Evolutionary conservation across 1,284 basidiomycete genomes (phyloP), one percentile per base, ranked within the genome.

Genomic region (Tilletia setariae): DNA sequence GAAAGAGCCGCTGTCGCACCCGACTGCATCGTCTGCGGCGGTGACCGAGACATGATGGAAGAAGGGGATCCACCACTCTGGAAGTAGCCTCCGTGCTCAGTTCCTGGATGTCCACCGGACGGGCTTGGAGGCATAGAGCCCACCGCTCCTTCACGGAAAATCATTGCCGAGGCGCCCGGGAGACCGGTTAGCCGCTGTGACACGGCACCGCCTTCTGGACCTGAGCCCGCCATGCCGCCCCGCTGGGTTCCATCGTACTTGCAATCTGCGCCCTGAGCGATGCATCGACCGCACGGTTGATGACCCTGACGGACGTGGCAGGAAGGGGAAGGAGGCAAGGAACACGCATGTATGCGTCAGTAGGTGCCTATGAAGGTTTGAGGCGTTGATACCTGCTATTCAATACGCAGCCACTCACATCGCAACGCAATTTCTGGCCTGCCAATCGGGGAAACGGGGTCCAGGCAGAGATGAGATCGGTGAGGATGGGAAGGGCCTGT

Each of bases 231-330:
- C 7, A 15, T 16, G 7, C 13, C 32, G 4, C 56, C 56, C 28
- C 56, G 56, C 15, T 61, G 56, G 56, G 25, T 30, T 2, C 56
- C 56, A 21, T 61, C 56, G 28, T 32, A 61, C 30, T 61, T 61
- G 56, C 56, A 61, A n/a, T 61, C 56, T 11, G 56, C 56, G 8
- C 56, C 56, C 35, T 61, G 56, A 4, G 56, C 30, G 56, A 61
- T 61, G 56, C 56, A 61, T 35, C 56, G 28, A 11, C 56, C 56
- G 32, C 56, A 61, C n/a, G 56, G 56, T 61, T 61, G 56, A 19
- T 61, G 56, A 2, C 56, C 56, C 56, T 61, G 28, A 15, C 1
- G 7, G 19, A 44, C 43, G 43, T 19, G 9, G 19, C 11, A 44
- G 43, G n/a, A n/a, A n/a, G n/a, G n/a, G n/a, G n/a, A n/a, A n/a